Percentiles rank a stretch among this genome's conserved stretches.
Conservation (phyloP, 2,329 filamentous ascomycete species). For the Diaporthe helianthi region DNA sequence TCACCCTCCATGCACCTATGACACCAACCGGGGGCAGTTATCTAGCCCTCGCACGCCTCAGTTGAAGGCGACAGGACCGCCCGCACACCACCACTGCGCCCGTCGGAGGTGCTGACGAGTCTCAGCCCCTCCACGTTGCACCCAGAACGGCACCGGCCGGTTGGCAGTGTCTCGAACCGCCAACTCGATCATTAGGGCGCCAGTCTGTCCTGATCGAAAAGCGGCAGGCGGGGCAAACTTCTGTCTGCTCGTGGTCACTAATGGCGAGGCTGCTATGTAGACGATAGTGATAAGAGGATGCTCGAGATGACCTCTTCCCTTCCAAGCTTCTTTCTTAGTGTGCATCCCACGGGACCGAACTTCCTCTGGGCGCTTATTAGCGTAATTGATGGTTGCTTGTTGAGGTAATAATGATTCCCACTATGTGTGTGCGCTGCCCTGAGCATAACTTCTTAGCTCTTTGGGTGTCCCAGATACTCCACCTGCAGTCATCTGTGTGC, state of each 20-base stretch:
- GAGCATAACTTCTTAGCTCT: not conserved
- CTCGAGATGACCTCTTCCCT: not conserved
- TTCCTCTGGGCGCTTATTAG: not conserved
- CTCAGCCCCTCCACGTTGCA: not conserved
- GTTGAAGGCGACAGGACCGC: not conserved
- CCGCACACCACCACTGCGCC: conserved; percentile 6
- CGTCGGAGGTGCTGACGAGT: conserved; percentile 15
- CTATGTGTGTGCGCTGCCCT: not conserved
- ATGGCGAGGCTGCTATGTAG: not conserved
- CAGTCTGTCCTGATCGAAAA: conserved; percentile 15
- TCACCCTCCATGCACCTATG: not conserved
- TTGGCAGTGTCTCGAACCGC: conserved; percentile 9
- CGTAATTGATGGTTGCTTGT: not conserved
- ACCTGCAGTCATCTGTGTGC: too few relatives aligned
- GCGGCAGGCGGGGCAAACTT: conserved; percentile 3
- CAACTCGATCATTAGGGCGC: not conserved
- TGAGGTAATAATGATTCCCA: conserved; percentile 1
- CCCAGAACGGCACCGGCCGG: conserved; percentile 20
- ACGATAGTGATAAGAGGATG: not conserved
- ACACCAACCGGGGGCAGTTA: not conserved
- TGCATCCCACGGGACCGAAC: not conserved
- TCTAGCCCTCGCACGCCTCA: not conserved
- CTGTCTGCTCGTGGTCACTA: not conserved
- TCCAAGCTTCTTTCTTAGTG: not conserved
- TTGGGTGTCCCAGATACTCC: not conserved